Conservation (phyloP, 352 stramenopile genomes). For the Globisporangium echinulatum region DNA sequence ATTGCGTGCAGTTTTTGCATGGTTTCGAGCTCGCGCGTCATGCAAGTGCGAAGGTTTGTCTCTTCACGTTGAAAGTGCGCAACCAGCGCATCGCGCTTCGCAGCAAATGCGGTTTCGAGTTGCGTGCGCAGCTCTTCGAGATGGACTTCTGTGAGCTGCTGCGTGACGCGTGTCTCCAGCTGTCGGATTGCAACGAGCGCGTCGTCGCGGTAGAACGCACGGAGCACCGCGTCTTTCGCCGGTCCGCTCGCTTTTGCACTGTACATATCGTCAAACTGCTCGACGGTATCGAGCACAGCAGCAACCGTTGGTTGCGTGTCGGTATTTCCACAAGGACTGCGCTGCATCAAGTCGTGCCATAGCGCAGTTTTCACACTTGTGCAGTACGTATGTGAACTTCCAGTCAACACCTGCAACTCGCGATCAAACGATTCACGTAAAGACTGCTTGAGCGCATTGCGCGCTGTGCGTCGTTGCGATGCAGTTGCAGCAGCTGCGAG, state of each 20-base stretch:
- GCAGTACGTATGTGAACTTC: slow-evolving; percentile 48
- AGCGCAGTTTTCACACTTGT: slow-evolving; percentile 27
- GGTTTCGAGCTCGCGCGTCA: slow-evolving; percentile 57
- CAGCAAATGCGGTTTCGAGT: slow-evolving; percentile 51
- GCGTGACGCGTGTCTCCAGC: slow-evolving; percentile 43
- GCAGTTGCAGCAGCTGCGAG: slow-evolving; percentile 20
- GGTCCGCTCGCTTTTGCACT: slow-evolving; percentile 39
- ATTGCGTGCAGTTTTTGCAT: slow-evolving; percentile 65
- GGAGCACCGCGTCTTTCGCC: slow-evolving; percentile 42
- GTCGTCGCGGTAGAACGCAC: slow-evolving; percentile 50
- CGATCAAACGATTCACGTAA: slow-evolving; percentile 34
- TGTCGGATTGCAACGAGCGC: slow-evolving; percentile 44
- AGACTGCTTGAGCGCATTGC: slow-evolving; percentile 40
- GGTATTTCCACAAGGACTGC: not conserved
- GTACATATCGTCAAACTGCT: slow-evolving; percentile 48
- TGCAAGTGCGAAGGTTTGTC: slow-evolving; percentile 41
- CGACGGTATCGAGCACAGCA: slow-evolving; percentile 37
- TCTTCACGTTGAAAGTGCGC: slow-evolving; percentile 67
- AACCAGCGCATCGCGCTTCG: slow-evolving; percentile 52
- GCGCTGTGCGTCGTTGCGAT: slow-evolving; percentile 33
- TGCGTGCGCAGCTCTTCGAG: slow-evolving; percentile 38
- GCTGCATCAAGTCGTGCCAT: slow-evolving; percentile 18
- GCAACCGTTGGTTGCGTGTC: slow-evolving; percentile 20
- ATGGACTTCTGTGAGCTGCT: slow-evolving; percentile 47
- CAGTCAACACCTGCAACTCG: slow-evolving; percentile 29